Base-by-base conservation (phyloP, 2,329 filamentous ascomycete species). In the Alternaria atra region DNA sequence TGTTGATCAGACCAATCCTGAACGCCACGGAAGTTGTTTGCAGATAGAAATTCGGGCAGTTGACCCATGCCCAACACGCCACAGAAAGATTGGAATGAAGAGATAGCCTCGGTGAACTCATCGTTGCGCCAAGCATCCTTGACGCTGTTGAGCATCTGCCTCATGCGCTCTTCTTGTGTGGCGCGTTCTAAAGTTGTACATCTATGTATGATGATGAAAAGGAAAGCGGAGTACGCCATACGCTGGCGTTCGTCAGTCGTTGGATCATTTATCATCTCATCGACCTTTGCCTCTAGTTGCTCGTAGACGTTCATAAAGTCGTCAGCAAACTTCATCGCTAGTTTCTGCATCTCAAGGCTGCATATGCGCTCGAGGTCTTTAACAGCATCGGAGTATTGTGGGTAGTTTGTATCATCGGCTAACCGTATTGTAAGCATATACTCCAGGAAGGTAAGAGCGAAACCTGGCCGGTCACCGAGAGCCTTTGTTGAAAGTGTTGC, bases 201-300 rank as follows among this genome's bases (percentile, higher is more conserved):
- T 61, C 95, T 92, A 78, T 98, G 94, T 70, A 95, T 90, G 64
- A 99, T 95, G 60, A 97, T 95, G 76, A 99, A 96, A 1, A 98
- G 84, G 65, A 98, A 94, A 9, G 93, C 94, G 69, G 89, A 91
- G 72, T 96, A 94, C 2, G 94, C 92, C 73, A 95, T 90, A 58
- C 92, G 89, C 32, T 94, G 87, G 73, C 94, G 93, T 71, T 94
- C 90, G 72, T 97, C 94, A 30, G 91, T 81, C 55, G 86, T 85
- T 30, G 91, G 88, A 48, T 91, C 87, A 63, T 88, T 84, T 74
- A 91, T 86, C 82, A 97, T 89, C 76, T 94, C 91, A 61, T 90
- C 90, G 61, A 98, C 90, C 73, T 93, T 93, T 37, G 85, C 85
- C 76, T 97, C 92, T 29, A 99, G 87, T 69, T 95, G 88, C 59